A percentile compares a stretch with the other conserved stretches of the same genome.
These are phyloP conservation scores for Emergomyces orientalis DNA, from an alignment of 2,329 filamentous ascomycete genomes.

Conservation along the genomic window DNA sequence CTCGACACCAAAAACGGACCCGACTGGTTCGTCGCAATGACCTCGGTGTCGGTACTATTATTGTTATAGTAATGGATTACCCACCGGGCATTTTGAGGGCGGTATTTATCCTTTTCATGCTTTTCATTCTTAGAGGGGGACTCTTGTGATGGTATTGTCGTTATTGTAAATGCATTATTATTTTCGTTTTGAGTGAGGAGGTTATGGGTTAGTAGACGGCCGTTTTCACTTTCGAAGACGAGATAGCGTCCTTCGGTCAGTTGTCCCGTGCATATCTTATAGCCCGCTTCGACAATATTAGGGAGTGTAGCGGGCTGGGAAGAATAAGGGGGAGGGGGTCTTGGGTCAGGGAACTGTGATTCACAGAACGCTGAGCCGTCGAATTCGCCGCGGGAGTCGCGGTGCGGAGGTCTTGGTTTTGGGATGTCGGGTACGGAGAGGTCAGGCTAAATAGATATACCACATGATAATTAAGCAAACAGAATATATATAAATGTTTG, in stretches of 20 bases:
- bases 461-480: background rate
- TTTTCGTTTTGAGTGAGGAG: background rate
- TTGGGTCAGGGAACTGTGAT: slow-evolving; percentile 27
- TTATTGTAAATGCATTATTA: background rate
- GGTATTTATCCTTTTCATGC: slow-evolving; percentile 2
- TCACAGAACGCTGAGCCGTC: slow-evolving; percentile 40
- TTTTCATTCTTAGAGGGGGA: background rate
- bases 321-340: slow-evolving; percentile 43
- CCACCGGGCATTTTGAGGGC: slow-evolving; percentile 9
- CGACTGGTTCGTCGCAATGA: slow-evolving; percentile 13
- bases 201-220: slow-evolving; percentile 8
- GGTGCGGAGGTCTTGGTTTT: slow-evolving; percentile 36
- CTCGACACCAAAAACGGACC: slow-evolving; percentile 14
- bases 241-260: slow-evolving; percentile 49
- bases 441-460: slow-evolving; percentile 32
- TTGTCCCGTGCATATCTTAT: slow-evolving; percentile 44
- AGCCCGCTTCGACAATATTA: slow-evolving; percentile 41
- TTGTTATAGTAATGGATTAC: slow-evolving; percentile 16
- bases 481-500: background rate
- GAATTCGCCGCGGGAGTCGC: slow-evolving; percentile 35
- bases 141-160: background rate
- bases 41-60: slow-evolving; percentile 11
- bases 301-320: slow-evolving; percentile 31
- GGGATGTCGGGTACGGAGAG: slow-evolving; percentile 42
- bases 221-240: slow-evolving; percentile 29